Percentiles rank a stretch among this genome's conserved stretches.
Conservation (phyloP, 2,329 filamentous ascomycete species). For the Cucurbitaria berberidis region DNA sequence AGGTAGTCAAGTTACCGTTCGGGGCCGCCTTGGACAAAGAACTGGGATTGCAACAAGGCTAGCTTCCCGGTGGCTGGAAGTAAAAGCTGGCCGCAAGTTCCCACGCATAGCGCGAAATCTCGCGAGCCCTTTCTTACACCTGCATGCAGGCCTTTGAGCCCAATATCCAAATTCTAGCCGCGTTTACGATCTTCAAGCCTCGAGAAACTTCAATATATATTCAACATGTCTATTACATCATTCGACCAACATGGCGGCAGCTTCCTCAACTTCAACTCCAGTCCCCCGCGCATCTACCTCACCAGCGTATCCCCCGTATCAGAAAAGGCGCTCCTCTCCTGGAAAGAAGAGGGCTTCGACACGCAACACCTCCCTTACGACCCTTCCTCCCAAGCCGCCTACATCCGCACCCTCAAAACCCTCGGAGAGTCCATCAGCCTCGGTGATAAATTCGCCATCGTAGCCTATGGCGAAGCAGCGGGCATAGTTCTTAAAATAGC, state of each 20-base stretch:
- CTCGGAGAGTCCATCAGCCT: constrained; percentile 50
- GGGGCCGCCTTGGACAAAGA: constrained; percentile 17
- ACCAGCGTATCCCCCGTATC: constrained; percentile 49
- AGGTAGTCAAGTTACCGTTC: constrained; percentile 11
- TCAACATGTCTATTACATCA: constrained; percentile 36
- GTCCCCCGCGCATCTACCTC: constrained; percentile 48
- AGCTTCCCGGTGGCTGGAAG: constrained; percentile 6
- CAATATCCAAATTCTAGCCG: neutral
- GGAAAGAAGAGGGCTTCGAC: constrained; percentile 53
- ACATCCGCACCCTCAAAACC: constrained; percentile 40
- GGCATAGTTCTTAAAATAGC: constrained; percentile 48
- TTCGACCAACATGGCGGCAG: constrained; percentile 34
- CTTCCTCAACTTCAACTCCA: constrained; percentile 48
- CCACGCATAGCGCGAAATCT: constrained; percentile 7
- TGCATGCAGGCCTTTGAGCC: neutral
- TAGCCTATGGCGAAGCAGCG: constrained; percentile 52
- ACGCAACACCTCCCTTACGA: constrained; percentile 48
- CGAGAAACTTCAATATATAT: neutral
- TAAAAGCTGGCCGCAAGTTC: constrained; percentile 7
- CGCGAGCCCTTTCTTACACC: neutral
- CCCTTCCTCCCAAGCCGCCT: constrained; percentile 33
- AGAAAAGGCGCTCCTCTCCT: constrained; percentile 45
- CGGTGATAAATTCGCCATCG: constrained; percentile 44
- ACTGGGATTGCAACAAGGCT: constrained; percentile 22
- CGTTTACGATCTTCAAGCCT: neutral